Conservation (phyloP, 2,329 filamentous ascomycete genomes). For the Penicillium digitatum region DNA sequence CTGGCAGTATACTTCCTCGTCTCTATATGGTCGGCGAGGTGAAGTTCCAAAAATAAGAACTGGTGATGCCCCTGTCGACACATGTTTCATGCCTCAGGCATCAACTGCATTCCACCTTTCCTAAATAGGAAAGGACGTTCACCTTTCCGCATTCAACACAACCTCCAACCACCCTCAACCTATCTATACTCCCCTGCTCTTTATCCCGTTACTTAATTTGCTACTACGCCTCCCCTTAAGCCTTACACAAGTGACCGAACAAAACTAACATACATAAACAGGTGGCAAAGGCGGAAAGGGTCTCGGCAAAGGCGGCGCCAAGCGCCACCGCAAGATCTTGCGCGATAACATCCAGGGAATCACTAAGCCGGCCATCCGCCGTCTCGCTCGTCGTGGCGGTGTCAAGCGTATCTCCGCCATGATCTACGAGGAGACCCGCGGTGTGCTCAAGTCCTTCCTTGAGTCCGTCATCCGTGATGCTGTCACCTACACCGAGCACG, state of each 20-base stretch:
- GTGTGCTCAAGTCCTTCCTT: conserved; percentile 79
- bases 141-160: conserved; percentile 1
- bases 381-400: conserved; percentile 98
- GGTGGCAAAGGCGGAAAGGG: conserved; percentile 96
- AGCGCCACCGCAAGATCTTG: conserved; percentile 99
- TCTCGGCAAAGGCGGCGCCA: conserved; percentile 96
- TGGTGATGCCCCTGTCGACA: conserved; percentile 23
- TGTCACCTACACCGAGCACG: conserved; percentile 78
- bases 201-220: not conserved
- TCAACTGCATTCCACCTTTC: conserved; percentile 6
- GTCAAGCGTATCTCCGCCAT: conserved; percentile 99
- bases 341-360: conserved; percentile 99
- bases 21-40: conserved; percentile 2
- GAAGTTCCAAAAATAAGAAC: not conserved
- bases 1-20: not conserved
- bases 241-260: not conserved
- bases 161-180: conserved; percentile 5
- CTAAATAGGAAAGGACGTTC: conserved; percentile 4
- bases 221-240: too few relatives aligned
- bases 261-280: conserved; percentile 40
- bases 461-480: conserved; percentile 76
- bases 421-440: conserved; percentile 81
- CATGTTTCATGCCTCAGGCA: conserved; percentile 26
- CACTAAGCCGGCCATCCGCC: conserved; percentile 96
- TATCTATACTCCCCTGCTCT: not conserved